Evolutionary conservation across 805 yeast species (phyloP).

Genomic region (Wickerhamiella vanderwaltii): DNA sequence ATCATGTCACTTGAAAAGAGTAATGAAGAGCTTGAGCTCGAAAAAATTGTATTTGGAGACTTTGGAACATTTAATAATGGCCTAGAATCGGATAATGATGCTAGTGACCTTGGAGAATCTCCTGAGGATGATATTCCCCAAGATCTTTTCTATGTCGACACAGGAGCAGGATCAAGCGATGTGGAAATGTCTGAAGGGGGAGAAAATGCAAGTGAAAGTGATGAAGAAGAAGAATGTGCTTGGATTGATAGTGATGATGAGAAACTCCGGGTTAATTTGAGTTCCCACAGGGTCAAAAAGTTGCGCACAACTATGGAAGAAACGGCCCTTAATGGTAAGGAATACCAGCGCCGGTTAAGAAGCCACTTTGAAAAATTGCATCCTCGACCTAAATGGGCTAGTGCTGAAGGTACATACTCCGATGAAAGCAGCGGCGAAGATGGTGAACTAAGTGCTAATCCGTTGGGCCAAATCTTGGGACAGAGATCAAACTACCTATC

Average conservation of each 20-base stretch:
- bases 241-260: constrained; percentile 96
- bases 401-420: constrained; percentile 11
- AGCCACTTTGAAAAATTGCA: constrained; percentile 60
- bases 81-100: constrained; percentile 49
- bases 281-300: constrained; percentile 53
- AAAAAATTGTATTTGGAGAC: constrained; percentile 85
- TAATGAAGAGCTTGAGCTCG: constrained; percentile 68
- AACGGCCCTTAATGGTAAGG: constrained; percentile 40
- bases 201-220: constrained; percentile 27
- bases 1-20: constrained; percentile 43
- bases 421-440: constrained; percentile 17
- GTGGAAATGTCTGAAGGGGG: constrained; percentile 29
- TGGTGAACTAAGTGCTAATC: constrained; percentile 24
- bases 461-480: constrained; percentile 26
- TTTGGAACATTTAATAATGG: constrained; percentile 56
- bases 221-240: constrained; percentile 28
- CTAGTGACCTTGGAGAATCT: constrained; percentile 30
- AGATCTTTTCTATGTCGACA: constrained; percentile 45
- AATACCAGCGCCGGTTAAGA: constrained; percentile 52
- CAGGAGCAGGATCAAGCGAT: constrained; percentile 29
- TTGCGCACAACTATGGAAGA: constrained; percentile 53
- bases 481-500: constrained; percentile 26
- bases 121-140: constrained; percentile 23
- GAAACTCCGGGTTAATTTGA: constrained; percentile 45
- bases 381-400: constrained; percentile 78